Percentiles rank a stretch among this genome's conserved stretches.
Conservation (phyloP, 2,329 filamentous ascomycete genomes). For the Tolypocladium inflatum region DNA sequence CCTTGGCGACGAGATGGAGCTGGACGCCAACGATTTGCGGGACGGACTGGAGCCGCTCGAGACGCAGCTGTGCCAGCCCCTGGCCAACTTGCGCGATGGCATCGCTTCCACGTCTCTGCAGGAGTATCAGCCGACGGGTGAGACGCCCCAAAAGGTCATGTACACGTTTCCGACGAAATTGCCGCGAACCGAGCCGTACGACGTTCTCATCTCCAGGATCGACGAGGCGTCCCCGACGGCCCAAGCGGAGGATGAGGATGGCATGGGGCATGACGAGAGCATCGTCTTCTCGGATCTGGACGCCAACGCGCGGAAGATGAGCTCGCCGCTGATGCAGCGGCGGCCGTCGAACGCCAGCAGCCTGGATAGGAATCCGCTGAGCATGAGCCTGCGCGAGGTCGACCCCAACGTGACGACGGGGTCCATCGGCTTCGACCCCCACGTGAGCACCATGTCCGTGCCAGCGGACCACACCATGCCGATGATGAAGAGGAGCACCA, state of each 20-base stretch:
- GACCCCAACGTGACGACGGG: slow-evolving; percentile 39
- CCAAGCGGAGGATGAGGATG: neutral
- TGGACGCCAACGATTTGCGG: slow-evolving; percentile 48
- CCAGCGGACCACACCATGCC: slow-evolving; percentile 34
- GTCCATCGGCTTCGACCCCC: slow-evolving; percentile 30
- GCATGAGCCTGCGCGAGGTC: slow-evolving; percentile 44
- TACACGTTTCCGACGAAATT: slow-evolving; percentile 76
- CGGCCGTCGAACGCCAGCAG: slow-evolving; percentile 17
- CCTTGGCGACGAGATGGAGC: slow-evolving; percentile 58
- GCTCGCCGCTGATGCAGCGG: slow-evolving; percentile 12
- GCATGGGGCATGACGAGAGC: slow-evolving; percentile 11
- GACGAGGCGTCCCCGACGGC: slow-evolving; percentile 14
- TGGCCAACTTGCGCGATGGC: slow-evolving; percentile 61
- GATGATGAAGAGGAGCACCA: slow-evolving; percentile 35
- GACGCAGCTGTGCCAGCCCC: slow-evolving; percentile 54
- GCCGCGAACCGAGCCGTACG: slow-evolving; percentile 57
- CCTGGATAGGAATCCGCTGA: slow-evolving; percentile 21
- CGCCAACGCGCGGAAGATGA: slow-evolving; percentile 12
- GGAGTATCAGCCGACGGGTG: slow-evolving; percentile 78
- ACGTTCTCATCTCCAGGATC: slow-evolving; percentile 32
- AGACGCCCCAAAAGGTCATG: slow-evolving; percentile 70
- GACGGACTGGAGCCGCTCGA: slow-evolving; percentile 53
- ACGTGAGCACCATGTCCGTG: slow-evolving; percentile 30
- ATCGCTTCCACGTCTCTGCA: slow-evolving; percentile 55
- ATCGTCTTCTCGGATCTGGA: slow-evolving; percentile 32